Evolutionary conservation across 805 yeast species (phyloP).

Genomic region (Metschnikowia rubicola): DNA sequence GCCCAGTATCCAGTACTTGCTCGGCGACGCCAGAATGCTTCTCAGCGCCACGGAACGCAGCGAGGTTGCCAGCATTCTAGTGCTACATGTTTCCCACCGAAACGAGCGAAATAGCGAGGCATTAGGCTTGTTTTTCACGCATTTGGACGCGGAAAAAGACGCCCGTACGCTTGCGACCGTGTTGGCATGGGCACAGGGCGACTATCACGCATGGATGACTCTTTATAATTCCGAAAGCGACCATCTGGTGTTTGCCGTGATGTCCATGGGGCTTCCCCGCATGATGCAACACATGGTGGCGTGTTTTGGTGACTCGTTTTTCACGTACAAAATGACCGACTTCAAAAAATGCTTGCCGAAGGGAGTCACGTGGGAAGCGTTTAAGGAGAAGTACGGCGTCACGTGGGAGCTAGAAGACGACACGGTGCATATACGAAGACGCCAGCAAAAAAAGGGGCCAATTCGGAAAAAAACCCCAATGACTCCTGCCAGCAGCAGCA

Average conservation of each 20-base stretch:
- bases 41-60: constrained; percentile 30
- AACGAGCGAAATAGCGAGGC: constrained; percentile 32
- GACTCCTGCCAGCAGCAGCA: background rate
- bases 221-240: constrained; percentile 32
- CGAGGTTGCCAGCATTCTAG: constrained; percentile 41
- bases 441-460: background rate
- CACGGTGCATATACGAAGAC: constrained; percentile 22
- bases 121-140: constrained; percentile 26
- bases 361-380: constrained; percentile 18
- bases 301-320: constrained; percentile 32
- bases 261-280: constrained; percentile 40
- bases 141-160: constrained; percentile 20
- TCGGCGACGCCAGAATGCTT: constrained; percentile 23
- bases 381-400: constrained; percentile 20
- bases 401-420: constrained; percentile 32
- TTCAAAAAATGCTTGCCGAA: constrained; percentile 30
- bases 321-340: constrained; percentile 28
- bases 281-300: constrained; percentile 32
- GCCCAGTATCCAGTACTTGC: constrained; percentile 47
- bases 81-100: constrained; percentile 46
- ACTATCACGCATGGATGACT: constrained; percentile 29
- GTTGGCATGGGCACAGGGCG: constrained; percentile 27
- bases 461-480: background rate
- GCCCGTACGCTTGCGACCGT: constrained; percentile 16
- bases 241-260: constrained; percentile 29